Percentiles rank a stretch among this genome's conserved stretches.
These are phyloP conservation scores for Tetrahymena elliotti DNA, from an alignment of 73 alveolate genomes.

Conservation along the genomic window DNA sequence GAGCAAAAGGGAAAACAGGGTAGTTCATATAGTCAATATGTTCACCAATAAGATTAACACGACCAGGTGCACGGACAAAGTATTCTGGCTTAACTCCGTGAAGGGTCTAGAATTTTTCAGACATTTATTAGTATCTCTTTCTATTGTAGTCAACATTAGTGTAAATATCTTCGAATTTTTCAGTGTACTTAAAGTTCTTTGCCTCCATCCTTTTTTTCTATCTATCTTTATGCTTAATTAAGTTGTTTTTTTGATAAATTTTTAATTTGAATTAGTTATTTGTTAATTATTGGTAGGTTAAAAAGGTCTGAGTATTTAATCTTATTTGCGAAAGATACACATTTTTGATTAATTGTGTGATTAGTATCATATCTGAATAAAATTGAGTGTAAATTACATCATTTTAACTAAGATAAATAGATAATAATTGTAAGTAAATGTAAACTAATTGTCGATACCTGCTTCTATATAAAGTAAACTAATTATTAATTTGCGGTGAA, in stretches of 20 bases:
- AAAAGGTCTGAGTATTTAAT: background rate
- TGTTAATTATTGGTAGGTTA: background rate
- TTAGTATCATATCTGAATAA: background rate
- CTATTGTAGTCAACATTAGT: background rate
- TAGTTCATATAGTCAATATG: slow-evolving; percentile 88
- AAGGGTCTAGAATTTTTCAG: background rate
- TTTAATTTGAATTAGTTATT: background rate
- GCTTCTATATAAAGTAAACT: background rate
- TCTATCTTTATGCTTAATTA: background rate
- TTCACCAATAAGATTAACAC: slow-evolving; percentile 90
- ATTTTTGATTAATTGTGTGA: background rate
- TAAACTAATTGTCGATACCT: background rate
- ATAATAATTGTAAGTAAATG: too few species aligned
- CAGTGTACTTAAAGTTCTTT: background rate
- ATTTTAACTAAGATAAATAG: background rate
- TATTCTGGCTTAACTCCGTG: slow-evolving; percentile 8
- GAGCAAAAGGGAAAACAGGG: slow-evolving; percentile 79
- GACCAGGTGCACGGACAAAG: slow-evolving; percentile 76
- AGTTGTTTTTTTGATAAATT: background rate
- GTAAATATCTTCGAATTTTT: background rate
- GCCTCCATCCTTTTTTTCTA: background rate
- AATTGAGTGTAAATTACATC: background rate
- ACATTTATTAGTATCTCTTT: background rate
- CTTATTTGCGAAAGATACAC: background rate
- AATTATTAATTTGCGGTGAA: background rate